Evolutionary conservation across 345 rosid species (phyloP), one percentile per base, ranked within the genome.

Genomic region (Corchorus capsularis): DNA sequence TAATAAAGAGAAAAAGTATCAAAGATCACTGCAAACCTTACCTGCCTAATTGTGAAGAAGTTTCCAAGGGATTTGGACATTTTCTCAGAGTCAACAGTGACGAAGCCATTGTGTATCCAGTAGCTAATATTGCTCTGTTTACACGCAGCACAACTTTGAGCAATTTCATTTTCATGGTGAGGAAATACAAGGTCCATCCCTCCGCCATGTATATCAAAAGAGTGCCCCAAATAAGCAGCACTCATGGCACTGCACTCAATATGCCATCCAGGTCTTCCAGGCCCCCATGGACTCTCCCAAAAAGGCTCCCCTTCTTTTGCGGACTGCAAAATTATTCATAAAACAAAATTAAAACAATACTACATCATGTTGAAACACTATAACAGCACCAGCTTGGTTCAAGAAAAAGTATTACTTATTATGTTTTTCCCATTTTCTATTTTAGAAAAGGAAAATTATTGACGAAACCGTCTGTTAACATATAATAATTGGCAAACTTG

Each of bases 131-230:
- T 81, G 70, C 99, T 93, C 71, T 79, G 81, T 71, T 85, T 82
- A 80, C 97, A 95, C 69, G 97, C 94, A 68, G 97, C 97, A 81
- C 97, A 96, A 69, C 99, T 96, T 85, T 96, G 98, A 73, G 98
- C 98, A 82, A 96, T 92, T 82, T 96, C 99, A 72, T 96, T 96
- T 85, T 96, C 99, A 64, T 96, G 99, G 86, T 96, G 99, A 59
- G 97, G 98, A 86, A 93, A 96, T n/a, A 93, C 92, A 72, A 90
- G 98, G 85, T 93, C 99, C 99, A 93, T 90, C 60, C 99, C 99
- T 63, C 98, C 99, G 80, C 99, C 97, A 78, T 93, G 99, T 74
- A 95, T 89, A 83, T 95, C 99, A 81, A 95, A 95, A 66, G 91
- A 75, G 76, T 86, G 79, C 72, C 98, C 96, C 50, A 95, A 88